These are phyloP conservation scores for Anthoceros angustus DNA, from an alignment of 225 moss, liverwort and hornwort species.

Conservation along the genomic window DNA sequence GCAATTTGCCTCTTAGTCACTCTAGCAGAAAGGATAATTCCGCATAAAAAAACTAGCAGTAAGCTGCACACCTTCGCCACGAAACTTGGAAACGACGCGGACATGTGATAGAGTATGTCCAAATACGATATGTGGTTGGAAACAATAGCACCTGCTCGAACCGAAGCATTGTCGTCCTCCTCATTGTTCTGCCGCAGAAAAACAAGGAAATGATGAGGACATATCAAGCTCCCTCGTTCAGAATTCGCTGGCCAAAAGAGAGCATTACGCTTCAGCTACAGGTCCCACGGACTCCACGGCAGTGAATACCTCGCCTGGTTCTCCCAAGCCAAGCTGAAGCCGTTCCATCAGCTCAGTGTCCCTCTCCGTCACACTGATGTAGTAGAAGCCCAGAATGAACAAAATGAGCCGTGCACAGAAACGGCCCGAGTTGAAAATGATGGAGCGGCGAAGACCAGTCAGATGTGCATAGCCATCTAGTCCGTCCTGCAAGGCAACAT, in stretches of 20 bases:
- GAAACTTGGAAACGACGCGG: constrained; percentile 95
- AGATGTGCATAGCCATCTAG: constrained; percentile 79
- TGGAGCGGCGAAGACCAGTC: constrained; percentile 56
- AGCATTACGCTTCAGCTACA: not conserved
- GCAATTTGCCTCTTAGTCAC: not conserved
- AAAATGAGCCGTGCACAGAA: constrained; percentile 58
- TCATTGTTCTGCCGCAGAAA: constrained; percentile 49
- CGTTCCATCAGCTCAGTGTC: constrained; percentile 37
- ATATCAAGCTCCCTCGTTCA: not conserved
- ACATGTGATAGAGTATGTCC: constrained; percentile 96
- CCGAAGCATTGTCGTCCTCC: constrained; percentile 21
- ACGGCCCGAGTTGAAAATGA: constrained; percentile 63
- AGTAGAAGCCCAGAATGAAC: constrained; percentile 77
- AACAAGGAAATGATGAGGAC: not conserved
- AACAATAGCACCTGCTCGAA: constrained; percentile 69
- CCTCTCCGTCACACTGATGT: constrained; percentile 51
- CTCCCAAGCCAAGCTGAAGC: constrained; percentile 48
- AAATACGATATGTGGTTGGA: constrained; percentile 92
- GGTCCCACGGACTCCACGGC: not conserved
- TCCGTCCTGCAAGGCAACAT: constrained; percentile 35
- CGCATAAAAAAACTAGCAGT: not conserved
- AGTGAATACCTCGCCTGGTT: constrained; percentile 5
- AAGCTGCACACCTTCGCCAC: constrained; percentile 74
- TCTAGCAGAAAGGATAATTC: not conserved
- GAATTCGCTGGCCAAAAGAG: not conserved